Base-by-base conservation (phyloP, 2,329 filamentous ascomycete genomes). In the Metarhizium guizhouense region DNA sequence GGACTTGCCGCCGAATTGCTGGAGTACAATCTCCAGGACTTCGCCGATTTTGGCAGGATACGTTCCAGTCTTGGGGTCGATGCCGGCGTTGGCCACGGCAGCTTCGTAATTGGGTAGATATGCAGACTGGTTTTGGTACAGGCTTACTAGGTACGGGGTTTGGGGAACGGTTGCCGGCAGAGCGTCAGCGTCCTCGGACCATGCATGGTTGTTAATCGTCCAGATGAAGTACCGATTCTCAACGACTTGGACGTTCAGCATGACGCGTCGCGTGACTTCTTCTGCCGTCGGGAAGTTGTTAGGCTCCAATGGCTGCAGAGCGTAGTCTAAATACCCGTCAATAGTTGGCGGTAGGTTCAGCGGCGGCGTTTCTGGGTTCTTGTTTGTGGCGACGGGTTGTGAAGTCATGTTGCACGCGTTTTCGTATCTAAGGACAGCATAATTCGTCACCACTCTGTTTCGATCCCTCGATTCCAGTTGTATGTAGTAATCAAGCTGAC, bases 41-140 rank as follows among this genome's bases (percentile, higher is more conserved):
- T 85, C 82, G 30, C 81, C 81, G 2, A 82, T 62, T 47, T 73
- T 70, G 1, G 77, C 80, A 0, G 82, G 78, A 62, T 76, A 85
- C 0, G 76, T 72, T 11, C 69, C 66, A 0, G 73, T 77, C 0
- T 57, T 61, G 0, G 80, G 80, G 57, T 85, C 82, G 70, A 77
- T 82, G 16, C 80, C 81, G 16, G 68, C 58, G 60, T 82, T 78
- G 13, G 64, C 63, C 0, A 81, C 25, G 0, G 81, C 81, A 0
- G 69, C 72, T 0, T 73, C 69, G 61, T 81, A 82, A 63, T 82
- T 68, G 2, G 81, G 81, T n/a, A 56, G n/a, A 34, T 53, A 47
- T 10, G 30, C 53, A 13, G 45, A 45, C 30, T 53, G 14, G 45
- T 58, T 57, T 32, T 51, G 54, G 53, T 58, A 60, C 4, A 61